Evolutionary conservation across 2,329 filamentous ascomycete genomes (phyloP).

Genomic region (Pseudogymnoascus sp.): DNA sequence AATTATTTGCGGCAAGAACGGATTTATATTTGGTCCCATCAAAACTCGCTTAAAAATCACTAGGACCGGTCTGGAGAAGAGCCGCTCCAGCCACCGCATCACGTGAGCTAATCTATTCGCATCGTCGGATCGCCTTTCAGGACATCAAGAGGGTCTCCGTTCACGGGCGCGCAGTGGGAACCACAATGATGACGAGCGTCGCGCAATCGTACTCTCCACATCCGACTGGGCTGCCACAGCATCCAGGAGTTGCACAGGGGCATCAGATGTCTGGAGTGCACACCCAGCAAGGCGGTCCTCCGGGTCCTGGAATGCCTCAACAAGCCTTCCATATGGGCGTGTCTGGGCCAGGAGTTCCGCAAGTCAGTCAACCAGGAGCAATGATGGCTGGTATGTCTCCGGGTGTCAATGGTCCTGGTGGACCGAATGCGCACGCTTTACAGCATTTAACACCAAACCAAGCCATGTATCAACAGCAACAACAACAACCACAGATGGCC

Average conservation of each 20-base stretch:
- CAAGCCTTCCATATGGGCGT: constrained; percentile 64
- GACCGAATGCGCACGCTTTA: constrained; percentile 57
- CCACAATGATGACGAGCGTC: constrained; percentile 64
- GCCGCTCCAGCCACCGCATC: neutral
- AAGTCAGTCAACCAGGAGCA: constrained; percentile 60
- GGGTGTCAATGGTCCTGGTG: constrained; percentile 46
- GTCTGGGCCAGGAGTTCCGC: constrained; percentile 59
- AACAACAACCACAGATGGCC: constrained; percentile 30
- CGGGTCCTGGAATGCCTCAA: constrained; percentile 52
- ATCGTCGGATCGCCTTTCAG: constrained; percentile 7
- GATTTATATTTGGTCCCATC: constrained; percentile 8
- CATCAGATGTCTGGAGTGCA: constrained; percentile 52
- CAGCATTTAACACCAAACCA: constrained; percentile 58
- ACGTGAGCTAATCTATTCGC: constrained; percentile 7
- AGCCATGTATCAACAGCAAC: constrained; percentile 35
- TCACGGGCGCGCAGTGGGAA: constrained; percentile 8
- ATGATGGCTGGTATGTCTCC: constrained; percentile 74
- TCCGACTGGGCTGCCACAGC: constrained; percentile 61
- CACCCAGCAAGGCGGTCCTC: constrained; percentile 61
- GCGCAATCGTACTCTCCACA: constrained; percentile 60
- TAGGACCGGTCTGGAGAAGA: neutral
- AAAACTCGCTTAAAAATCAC: constrained; percentile 9
- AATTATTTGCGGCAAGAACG: neutral
- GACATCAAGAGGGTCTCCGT: constrained; percentile 5
- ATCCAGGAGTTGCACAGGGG: constrained; percentile 56